Evolutionary conservation across 108 stramenopile genomes (phyloP).

Genomic region (Nannochloropsis gaditana): DNA sequence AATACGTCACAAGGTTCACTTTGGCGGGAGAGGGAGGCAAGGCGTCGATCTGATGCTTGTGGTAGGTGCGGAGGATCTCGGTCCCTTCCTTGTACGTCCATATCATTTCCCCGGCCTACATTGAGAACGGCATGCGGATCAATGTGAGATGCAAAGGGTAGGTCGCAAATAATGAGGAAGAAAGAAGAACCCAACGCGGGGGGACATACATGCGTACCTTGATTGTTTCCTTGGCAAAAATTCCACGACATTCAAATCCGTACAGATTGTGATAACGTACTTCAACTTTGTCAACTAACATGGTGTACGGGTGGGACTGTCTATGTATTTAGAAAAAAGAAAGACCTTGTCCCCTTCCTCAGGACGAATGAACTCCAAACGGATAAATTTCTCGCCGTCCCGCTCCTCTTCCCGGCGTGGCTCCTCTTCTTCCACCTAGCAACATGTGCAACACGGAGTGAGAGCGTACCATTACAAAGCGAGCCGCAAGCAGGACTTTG

Average conservation of each 20-base stretch:
- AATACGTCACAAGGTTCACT: not conserved
- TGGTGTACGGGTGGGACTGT: too few species aligned
- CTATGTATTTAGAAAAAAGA: too few species aligned
- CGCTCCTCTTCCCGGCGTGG: too few species aligned
- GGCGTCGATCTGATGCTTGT: conserved; percentile 17
- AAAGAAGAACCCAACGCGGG: too few species aligned
- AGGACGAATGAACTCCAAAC: too few species aligned
- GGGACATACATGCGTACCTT: not conserved
- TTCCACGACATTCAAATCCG: conserved; percentile 15
- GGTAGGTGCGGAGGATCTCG: not conserved
- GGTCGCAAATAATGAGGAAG: not conserved
- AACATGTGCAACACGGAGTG: too few species aligned
- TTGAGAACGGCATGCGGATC: not conserved
- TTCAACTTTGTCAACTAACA: not conserved
- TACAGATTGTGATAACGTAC: not conserved
- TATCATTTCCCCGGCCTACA: not conserved
- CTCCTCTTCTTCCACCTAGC: too few species aligned
- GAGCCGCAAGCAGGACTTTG: too few species aligned
- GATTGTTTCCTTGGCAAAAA: not conserved
- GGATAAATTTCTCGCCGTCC: too few species aligned
- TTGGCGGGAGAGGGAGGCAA: not conserved
- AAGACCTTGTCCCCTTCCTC: too few species aligned
- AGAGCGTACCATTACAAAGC: too few species aligned
- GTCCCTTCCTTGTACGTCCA: conserved; percentile 7
- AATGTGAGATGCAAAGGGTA: too few species aligned